Base-by-base conservation (phyloP, 345 rosid genomes). In the Hibiscus mutabilis region DNA sequence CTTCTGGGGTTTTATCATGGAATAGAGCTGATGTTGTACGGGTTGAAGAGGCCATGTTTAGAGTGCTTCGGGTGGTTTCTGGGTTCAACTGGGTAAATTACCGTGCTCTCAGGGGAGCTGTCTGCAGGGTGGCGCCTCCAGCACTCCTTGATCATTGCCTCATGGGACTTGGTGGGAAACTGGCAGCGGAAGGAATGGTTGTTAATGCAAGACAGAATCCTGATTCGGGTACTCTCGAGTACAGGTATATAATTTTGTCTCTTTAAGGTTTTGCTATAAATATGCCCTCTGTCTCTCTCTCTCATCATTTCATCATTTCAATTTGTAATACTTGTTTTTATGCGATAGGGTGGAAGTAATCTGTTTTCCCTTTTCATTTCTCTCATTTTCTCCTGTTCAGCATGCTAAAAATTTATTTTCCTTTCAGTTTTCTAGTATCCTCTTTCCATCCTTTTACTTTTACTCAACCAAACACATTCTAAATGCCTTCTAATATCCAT, bases 101-200 rank as follows among this genome's bases (percentile, higher is more conserved):
- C 66, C 91, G 89, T 13, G 79, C 93, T 13, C 85, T 86, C n/a
- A 82, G 83, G 73, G 89, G 89, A 35, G 89, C 87, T 42, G 85
- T 84, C 5, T 88, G 81, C 70, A 85, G 80, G 67, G 79, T 75
- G 73, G 93, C 88, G 55, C 61, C 78, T 69, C 76, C 86, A 0
- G 79, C 85, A 46, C 86, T 88, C 61, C 89, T 88, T 70, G 91
- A 85, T 24, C 77, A 79, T 66, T 86, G 91, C 66, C 85, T 88
- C 37, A 79, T 80, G 77, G 85, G 78, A 69, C 81, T 86, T 7
- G 75, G 83, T 7, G 86, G 90, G 25, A 86, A 85, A 70, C 56
- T 74, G 0, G 77, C 84, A 13, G 84, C 81, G 21, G 79, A 72
- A 70, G 85, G 84, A n/a, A 78, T 83, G 86, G 77, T 82, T 29